phyloP scores from a whole-genome alignment of 2,329 filamentous ascomycete genomes.

The Talaromyces sp. region DNA sequence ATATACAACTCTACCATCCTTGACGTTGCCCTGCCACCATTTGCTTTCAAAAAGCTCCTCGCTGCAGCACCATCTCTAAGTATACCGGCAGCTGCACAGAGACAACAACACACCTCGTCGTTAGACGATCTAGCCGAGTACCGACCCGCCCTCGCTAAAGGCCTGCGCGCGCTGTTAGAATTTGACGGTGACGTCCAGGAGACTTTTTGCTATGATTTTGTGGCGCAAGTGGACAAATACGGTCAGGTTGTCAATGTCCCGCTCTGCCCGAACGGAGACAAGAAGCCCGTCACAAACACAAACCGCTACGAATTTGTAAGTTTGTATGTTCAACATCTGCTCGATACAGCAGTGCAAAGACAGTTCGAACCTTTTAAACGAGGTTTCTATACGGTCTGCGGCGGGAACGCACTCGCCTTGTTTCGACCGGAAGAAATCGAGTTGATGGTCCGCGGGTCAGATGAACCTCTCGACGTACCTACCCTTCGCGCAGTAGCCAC shows the following conservation, averaged over 20 bases:
- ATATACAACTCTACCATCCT: constrained; percentile 95
- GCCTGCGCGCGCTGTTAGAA: constrained; percentile 71
- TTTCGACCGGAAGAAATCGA: constrained; percentile 92
- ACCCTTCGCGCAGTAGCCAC: constrained; percentile 71
- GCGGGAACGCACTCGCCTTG: constrained; percentile 78
- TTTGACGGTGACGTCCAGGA: constrained; percentile 79
- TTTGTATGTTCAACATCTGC: constrained; percentile 72
- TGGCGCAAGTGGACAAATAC: constrained; percentile 72
- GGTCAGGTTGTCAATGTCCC: constrained; percentile 64
- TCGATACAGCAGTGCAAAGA: constrained; percentile 71
- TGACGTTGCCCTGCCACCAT: constrained; percentile 81
- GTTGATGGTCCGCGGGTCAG: constrained; percentile 76
- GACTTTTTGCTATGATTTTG: constrained; percentile 78
- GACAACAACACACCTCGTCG: constrained; percentile 63
- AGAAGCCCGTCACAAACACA: constrained; percentile 71
- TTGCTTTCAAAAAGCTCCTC: constrained; percentile 83
- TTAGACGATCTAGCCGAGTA: constrained; percentile 81
- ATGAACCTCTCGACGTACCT: constrained; percentile 74
- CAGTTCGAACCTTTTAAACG: constrained; percentile 94
- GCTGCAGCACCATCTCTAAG: constrained; percentile 66
- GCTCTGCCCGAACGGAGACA: constrained; percentile 70
- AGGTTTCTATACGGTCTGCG: constrained; percentile 88
- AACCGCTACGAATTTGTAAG: constrained; percentile 86
- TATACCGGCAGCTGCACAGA: constrained; percentile 55
- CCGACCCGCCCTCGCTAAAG: constrained; percentile 69